Evolutionary conservation across 164 flowering plant genomes (phyloP).

Genomic region (Nelumbo lutea): DNA sequence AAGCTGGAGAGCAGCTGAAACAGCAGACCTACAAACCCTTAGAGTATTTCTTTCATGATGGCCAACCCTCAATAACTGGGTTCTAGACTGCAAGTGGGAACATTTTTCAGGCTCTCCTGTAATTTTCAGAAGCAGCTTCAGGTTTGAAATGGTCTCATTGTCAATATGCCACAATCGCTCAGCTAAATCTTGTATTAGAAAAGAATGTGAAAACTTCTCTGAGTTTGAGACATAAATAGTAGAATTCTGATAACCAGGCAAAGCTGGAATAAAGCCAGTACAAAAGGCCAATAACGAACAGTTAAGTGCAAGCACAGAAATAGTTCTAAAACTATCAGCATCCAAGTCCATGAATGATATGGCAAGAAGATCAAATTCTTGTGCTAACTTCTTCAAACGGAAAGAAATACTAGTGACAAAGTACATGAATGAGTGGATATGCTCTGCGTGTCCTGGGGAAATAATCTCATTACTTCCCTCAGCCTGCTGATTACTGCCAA

Average conservation of each 20-base stretch:
- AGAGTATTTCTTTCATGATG: conserved; percentile 32
- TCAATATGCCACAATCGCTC: conserved; percentile 45
- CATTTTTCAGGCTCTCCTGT: conserved; percentile 23
- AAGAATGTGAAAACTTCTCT: conserved; percentile 16
- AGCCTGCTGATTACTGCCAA: conserved; percentile 3
- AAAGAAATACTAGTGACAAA: conserved; percentile 33
- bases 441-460: conserved; percentile 7
- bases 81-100: conserved; percentile 28
- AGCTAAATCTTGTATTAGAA: conserved; percentile 43
- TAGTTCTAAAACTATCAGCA: conserved; percentile 33
- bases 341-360: conserved; percentile 60
- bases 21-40: conserved; percentile 45
- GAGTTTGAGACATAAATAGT: conserved; percentile 3
- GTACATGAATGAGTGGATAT: conserved; percentile 13
- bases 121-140: conserved; percentile 34
- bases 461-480: conserved; percentile 11
- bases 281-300: conserved; percentile 69
- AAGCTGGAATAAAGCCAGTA: conserved; percentile 37
- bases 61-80: conserved; percentile 17
- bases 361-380: conserved; percentile 61
- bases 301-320: conserved; percentile 54
- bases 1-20: conserved; percentile 30
- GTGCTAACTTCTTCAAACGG: conserved; percentile 38
- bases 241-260: conserved; percentile 15
- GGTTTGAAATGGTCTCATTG: conserved; percentile 33